Evolutionary conservation across 2,329 filamentous ascomycete species (phyloP), one percentile per base, ranked within the genome.

Genomic region (Hypoxylon rubiginosum): DNA sequence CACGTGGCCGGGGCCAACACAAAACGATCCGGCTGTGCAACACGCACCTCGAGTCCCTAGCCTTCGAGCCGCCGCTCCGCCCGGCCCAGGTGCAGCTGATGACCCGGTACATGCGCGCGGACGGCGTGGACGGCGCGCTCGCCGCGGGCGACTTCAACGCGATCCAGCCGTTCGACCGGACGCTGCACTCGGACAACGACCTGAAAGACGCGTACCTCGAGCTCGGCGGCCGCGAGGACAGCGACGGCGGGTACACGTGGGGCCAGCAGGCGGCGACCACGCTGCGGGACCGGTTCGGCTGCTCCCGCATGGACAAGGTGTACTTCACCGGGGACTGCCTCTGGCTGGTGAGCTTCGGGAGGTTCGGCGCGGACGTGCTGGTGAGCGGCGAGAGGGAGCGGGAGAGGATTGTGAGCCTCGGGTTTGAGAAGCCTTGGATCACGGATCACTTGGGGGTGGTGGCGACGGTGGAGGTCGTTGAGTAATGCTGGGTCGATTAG

Each of bases 111-210:
- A 68, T 76, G 69, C 66, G 54, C 0, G 71, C 78, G 0, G 46
- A 69, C 0, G 66, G 65, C 0, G 73, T 83, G 0, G 68, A 79
- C n/a, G 81, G 79, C 0, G 81, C 81, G 2, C 66, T 87, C 1
- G 70, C 85, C 7, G 84, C 84, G 0, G 86, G 86, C 1, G 85
- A 88, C 70, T 79, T 87, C 57, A 88, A 88, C 46, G 85, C 85
- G 7, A 86, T 88, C 54, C 79, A 86, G 66, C 77, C 79, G 0
- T 86, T 85, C 62, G 86, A 88, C 72, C 68, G 74, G 13, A 79
- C 75, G 0, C 73, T 86, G 9, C 83, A 85, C 55, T 66, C 66
- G 8, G 81, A 83, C 0, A 83, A 86, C 60, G 73, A 73, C 0
- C 80, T 88, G 1, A 74, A 76, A n/a, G 86, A 88, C 71, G 82